Percentiles rank a stretch among this genome's conserved stretches.
phyloP scores from a whole-genome alignment of 169 alveolate genomes.

The Plasmodium chabaudi region DNA sequence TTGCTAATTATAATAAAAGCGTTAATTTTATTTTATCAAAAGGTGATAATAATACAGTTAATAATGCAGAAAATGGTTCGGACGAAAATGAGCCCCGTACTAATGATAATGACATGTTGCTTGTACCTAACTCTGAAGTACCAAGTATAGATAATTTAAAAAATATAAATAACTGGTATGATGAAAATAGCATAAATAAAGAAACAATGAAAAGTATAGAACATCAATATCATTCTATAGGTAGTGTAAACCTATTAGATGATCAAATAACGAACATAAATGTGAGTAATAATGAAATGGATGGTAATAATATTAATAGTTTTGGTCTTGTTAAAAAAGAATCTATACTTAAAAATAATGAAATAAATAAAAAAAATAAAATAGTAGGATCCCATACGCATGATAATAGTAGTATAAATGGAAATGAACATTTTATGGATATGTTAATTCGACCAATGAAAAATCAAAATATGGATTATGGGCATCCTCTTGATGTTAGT shows the following conservation, averaged over 20 bases:
- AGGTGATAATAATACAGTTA: not conserved
- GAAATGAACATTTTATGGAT: not conserved
- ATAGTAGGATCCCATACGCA: not conserved
- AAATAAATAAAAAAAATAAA: not conserved
- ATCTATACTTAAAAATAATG: not conserved
- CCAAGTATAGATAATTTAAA: not conserved
- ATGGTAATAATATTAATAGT: not conserved
- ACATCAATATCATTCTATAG: not conserved
- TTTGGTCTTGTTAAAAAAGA: not conserved
- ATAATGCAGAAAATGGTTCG: not conserved
- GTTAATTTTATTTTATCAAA: constrained; percentile 30
- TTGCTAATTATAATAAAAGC: constrained; percentile 15
- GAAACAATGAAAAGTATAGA: not conserved
- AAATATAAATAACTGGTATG: not conserved
- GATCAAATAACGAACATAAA: not conserved
- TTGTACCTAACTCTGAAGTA: not conserved
- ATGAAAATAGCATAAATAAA: not conserved
- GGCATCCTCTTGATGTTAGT: not conserved
- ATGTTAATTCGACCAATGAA: too few species aligned
- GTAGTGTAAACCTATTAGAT: not conserved
- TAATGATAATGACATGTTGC: not conserved
- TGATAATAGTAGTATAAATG: not conserved
- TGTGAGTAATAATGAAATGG: not conserved
- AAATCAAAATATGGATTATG: constrained; percentile 4
- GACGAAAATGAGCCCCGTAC: not conserved